These are phyloP conservation scores for Tricholoma saponaceum DNA, from an alignment of 768 basidiomycete genomes.

Conservation along the genomic window DNA sequence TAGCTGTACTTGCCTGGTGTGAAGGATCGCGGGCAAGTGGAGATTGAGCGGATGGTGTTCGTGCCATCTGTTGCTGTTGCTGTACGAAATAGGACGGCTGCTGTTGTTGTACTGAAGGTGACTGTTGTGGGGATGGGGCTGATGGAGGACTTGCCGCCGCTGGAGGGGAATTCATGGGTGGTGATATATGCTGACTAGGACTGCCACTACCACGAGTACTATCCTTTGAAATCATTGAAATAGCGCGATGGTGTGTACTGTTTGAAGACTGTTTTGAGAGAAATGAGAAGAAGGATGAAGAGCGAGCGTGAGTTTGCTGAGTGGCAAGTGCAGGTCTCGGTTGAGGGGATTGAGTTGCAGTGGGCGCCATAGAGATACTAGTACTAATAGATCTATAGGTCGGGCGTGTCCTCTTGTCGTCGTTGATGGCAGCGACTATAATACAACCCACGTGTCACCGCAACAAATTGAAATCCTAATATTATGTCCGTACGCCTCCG, in stretches of 20 bases:
- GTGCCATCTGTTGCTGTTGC: slow-evolving; percentile 7
- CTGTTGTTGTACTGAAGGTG: slow-evolving; percentile 6
- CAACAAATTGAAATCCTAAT: too few relatives aligned
- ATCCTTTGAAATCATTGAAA: slow-evolving; percentile 7
- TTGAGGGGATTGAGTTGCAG: slow-evolving; percentile 14
- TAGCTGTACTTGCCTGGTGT: neutral
- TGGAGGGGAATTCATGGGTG: neutral
- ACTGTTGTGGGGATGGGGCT: neutral
- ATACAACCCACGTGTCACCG: too few relatives aligned
- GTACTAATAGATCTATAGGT: too few relatives aligned
- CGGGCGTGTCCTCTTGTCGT: too few relatives aligned
- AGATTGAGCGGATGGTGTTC: slow-evolving; percentile 1
- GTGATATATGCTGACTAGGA: slow-evolving; percentile 1
- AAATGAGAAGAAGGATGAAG: slow-evolving; percentile 68
- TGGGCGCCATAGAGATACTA: slow-evolving; percentile 16
- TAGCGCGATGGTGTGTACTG: slow-evolving; percentile 15
- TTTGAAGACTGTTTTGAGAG: slow-evolving; percentile 33
- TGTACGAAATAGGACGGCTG: neutral
- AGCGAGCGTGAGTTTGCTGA: slow-evolving; percentile 43
- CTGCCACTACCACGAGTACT: neutral
- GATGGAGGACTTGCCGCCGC: slow-evolving; percentile 2
- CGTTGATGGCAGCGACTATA: too few relatives aligned
- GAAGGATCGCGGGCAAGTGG: slow-evolving; percentile 8
- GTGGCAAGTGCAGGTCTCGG: slow-evolving; percentile 15
- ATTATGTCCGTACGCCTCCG: too few relatives aligned